These are phyloP conservation scores for Sugiyamaella qingdaonensis DNA, from an alignment of 805 yeast genomes.

Conservation along the genomic window DNA sequence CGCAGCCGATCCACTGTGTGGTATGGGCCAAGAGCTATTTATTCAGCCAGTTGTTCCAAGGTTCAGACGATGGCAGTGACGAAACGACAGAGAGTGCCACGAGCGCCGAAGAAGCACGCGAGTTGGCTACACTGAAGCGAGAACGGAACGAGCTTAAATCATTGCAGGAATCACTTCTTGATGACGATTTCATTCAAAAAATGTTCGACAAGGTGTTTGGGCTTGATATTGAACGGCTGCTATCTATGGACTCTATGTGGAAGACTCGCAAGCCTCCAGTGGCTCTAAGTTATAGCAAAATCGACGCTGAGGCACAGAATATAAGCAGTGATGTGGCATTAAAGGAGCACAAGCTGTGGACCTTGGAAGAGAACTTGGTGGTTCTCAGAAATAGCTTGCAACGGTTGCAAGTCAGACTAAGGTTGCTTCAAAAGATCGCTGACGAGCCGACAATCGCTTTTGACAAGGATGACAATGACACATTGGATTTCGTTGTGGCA, in stretches of 20 bases:
- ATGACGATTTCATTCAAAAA: constrained; percentile 31
- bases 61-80: constrained; percentile 59
- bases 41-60: constrained; percentile 68
- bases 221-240: constrained; percentile 73
- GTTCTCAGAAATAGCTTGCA: constrained; percentile 50
- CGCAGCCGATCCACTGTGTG: constrained; percentile 91
- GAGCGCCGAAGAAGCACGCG: constrained; percentile 43
- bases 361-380: constrained; percentile 55
- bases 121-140: constrained; percentile 30
- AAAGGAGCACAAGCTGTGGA: constrained; percentile 51
- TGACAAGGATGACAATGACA: constrained; percentile 94
- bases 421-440: constrained; percentile 30
- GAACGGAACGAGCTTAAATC: constrained; percentile 37
- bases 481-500: constrained; percentile 81
- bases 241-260: constrained; percentile 74
- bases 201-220: constrained; percentile 49
- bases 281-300: constrained; percentile 45
- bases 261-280: constrained; percentile 62
- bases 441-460: constrained; percentile 47
- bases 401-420: constrained; percentile 48
- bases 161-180: constrained; percentile 30
- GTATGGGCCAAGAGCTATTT: constrained; percentile 96
- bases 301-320: constrained; percentile 19
- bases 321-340: constrained; percentile 25
- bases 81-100: constrained; percentile 58